Base-by-base conservation (phyloP, 2,329 filamentous ascomycete species). In the Dactylellina parvicollis region DNA sequence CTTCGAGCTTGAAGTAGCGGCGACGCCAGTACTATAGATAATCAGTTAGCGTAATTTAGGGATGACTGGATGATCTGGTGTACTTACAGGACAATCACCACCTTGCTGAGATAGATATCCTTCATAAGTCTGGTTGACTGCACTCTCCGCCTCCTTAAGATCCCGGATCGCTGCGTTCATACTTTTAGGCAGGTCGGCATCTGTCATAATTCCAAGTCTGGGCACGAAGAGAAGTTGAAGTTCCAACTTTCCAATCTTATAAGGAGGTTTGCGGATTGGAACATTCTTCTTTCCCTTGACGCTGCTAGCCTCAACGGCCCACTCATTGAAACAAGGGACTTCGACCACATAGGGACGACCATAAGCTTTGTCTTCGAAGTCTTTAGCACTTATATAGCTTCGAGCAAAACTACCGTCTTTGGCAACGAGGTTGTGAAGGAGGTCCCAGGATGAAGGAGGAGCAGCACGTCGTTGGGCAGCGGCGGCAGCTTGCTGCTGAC, bases 181-280 rank as follows among this genome's bases (percentile, higher is more conserved):
- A 83, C 93, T 97, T 88, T 98, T 98, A 61, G 95, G 95, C 92
- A 99, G 97, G 77, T 98, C 94, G 14, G 97, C 76, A 75, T 98
- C 95, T 54, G 88, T 88, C 28, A 89, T 86, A 46, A 90, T 90
- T 83, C 92, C 94, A 3, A 95, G 94, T 78, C 93, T 92, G 0
- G 95, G 95, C 0, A 99, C 92, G 79, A 96, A 99, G 12, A 99
- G 85, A 7, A 99, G 86, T 82, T 99, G 95, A 38, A 99, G 84
- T 80, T 96, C 92, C 61, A 99, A 85, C 82, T 96, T 96, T 76
- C 93, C 95, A 78, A 99, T 88, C 82, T 94, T 92, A 83, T 99
- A 99, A n/a, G 95, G 95, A 10, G 95, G 94, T 57, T 90, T 88
- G 69, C 95, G 89, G 57, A 91, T 86, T 14, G 87, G 85, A 75